Conservation (phyloP, 371 early-diverging fungal species). For the Rhizopus sp. region DNA sequence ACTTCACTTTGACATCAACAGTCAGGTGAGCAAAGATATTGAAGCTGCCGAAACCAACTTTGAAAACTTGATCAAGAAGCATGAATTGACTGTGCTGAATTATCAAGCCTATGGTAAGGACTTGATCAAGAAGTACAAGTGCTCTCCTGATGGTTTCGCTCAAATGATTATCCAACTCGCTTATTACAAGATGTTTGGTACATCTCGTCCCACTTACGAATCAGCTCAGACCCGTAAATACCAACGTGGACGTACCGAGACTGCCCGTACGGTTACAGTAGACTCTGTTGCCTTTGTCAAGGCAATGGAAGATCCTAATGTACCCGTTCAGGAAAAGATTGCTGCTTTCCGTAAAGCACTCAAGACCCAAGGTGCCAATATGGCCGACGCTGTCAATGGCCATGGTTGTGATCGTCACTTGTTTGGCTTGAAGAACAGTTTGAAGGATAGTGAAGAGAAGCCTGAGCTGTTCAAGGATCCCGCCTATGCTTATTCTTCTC, state of each 20-base stretch:
- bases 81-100: constrained; percentile 81
- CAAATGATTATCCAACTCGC: constrained; percentile 97
- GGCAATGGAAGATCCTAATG: constrained; percentile 76
- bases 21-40: constrained; percentile 56
- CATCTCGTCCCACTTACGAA: constrained; percentile 86
- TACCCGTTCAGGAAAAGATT: constrained; percentile 60
- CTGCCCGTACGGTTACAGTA: constrained; percentile 79
- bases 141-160: constrained; percentile 90
- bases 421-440: constrained; percentile 62
- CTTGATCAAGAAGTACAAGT: constrained; percentile 84
- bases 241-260: constrained; percentile 95
- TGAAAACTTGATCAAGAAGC: constrained; percentile 67
- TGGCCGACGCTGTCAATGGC: constrained; percentile 80
- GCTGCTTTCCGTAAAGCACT: constrained; percentile 75
- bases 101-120: constrained; percentile 91
- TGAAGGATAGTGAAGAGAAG: constrained; percentile 73
- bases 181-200: constrained; percentile 88
- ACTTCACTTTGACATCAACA: constrained; percentile 71
- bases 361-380: constrained; percentile 77
- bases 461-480: constrained; percentile 88
- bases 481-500: constrained; percentile 74
- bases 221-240: constrained; percentile 90
- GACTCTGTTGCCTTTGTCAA: constrained; percentile 86
- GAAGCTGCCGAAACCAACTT: constrained; percentile 68
- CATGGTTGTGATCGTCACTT: constrained; percentile 92